Percentiles rank a stretch among this genome's conserved stretches.
Evolutionary conservation across 2,329 filamentous ascomycete species (phyloP).

Genomic region (Hawksworthiomyces lignivorus): DNA sequence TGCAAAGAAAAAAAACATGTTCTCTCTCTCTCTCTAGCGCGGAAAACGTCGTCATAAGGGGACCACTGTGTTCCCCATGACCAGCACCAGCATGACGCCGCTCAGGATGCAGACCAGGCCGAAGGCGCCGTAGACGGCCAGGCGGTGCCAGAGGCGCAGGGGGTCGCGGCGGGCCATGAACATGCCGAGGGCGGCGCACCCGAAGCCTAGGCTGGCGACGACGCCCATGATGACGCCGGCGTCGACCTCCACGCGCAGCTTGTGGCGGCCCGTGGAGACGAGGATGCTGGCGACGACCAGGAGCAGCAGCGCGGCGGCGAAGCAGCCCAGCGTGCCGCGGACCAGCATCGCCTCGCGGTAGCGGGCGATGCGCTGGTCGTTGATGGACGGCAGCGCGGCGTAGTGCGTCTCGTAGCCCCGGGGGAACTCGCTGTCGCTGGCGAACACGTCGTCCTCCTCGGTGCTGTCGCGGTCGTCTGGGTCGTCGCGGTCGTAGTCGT

Average conservation of each 20-base stretch:
- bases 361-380: slow-evolving; percentile 39
- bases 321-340: slow-evolving; percentile 44
- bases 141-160: slow-evolving; percentile 34
- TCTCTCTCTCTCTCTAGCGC: too few relatives aligned
- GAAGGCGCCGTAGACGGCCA: slow-evolving; percentile 37
- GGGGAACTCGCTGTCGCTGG: slow-evolving; percentile 36
- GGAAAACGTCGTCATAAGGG: too few relatives aligned
- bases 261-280: slow-evolving; percentile 59
- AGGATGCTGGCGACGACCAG: slow-evolving; percentile 58
- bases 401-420: slow-evolving; percentile 47
- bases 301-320: slow-evolving; percentile 54
- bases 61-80: slow-evolving; percentile 32
- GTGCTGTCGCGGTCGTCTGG: slow-evolving; percentile 31
- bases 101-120: slow-evolving; percentile 39
- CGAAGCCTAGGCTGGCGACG: slow-evolving; percentile 57
- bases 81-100: slow-evolving; percentile 44
- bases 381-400: slow-evolving; percentile 43
- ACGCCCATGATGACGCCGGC: slow-evolving; percentile 64
- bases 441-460: slow-evolving; percentile 29
- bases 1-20: too few relatives aligned
- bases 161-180: slow-evolving; percentile 44
- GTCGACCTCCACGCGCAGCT: slow-evolving; percentile 63
- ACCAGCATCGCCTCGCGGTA: slow-evolving; percentile 50
- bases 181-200: slow-evolving; percentile 52
- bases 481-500: slow-evolving; percentile 20